A percentile compares a stretch with the other conserved stretches of the same genome.
These are phyloP conservation scores for Boletellus sp. DNA, from an alignment of 768 basidiomycete genomes.

Conservation along the genomic window DNA sequence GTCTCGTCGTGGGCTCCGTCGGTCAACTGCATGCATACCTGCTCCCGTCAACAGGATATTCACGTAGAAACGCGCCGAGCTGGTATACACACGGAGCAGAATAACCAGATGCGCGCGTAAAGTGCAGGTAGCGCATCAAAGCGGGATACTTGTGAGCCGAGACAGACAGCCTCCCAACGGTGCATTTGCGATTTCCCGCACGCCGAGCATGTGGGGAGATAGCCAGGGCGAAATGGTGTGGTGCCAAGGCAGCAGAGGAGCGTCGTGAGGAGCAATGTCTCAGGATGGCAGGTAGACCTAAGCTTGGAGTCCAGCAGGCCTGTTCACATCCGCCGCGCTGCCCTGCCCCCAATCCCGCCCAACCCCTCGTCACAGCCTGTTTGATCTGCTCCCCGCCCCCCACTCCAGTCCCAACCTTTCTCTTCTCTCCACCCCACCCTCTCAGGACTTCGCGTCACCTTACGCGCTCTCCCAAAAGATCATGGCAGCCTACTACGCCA, in stretches of 20 bases:
- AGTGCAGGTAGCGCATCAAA: background rate
- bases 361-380: constrained; percentile 14
- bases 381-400: constrained; percentile 3
- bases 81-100: background rate
- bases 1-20: too few species aligned
- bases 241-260: background rate
- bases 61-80: too few species aligned
- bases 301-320: constrained; percentile 10
- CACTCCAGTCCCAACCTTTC: background rate
- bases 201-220: background rate
- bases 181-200: background rate
- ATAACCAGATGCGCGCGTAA: background rate
- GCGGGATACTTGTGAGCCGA: background rate
- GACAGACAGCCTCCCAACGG: background rate
- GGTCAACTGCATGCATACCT: too few species aligned
- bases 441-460: constrained; percentile 7
- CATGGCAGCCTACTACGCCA: constrained; percentile 32
- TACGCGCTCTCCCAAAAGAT: constrained; percentile 12
- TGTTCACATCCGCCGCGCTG: constrained; percentile 28
- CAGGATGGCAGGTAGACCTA: constrained; percentile 19
- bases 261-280: constrained; percentile 12
- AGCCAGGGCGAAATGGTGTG: background rate
- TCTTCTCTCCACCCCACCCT: constrained; percentile 1
- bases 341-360: constrained; percentile 20
- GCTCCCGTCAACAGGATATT: too few species aligned